Conservation (phyloP, 1,284 basidiomycete species). For the Malassezia psittaci region DNA sequence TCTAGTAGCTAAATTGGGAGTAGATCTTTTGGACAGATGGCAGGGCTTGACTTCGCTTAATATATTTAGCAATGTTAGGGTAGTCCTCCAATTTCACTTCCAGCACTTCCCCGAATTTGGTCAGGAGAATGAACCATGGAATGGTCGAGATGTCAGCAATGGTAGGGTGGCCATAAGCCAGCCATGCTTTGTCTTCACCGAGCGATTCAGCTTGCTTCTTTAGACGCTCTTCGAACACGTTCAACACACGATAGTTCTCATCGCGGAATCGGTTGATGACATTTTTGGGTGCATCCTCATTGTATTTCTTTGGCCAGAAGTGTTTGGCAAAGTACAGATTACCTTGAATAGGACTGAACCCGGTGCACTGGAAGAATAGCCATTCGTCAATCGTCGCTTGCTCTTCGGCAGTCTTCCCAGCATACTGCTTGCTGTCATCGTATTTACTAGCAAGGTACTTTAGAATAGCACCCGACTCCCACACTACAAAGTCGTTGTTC, state of each 20-base stretch:
- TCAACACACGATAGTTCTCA: constrained; percentile 33
- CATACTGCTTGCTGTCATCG: constrained; percentile 25
- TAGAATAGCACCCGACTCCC: constrained; percentile 37
- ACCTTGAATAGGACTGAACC: constrained; percentile 30
- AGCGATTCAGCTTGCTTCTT: constrained; percentile 20
- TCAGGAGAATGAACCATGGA: neutral
- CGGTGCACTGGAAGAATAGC: constrained; percentile 30
- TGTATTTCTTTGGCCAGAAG: constrained; percentile 18
- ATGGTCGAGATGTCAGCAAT: constrained; percentile 26
- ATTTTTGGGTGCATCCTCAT: constrained; percentile 23
- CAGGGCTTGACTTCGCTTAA: neutral
- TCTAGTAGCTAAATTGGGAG: neutral
- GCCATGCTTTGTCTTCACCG: constrained; percentile 22
- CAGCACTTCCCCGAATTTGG: neutral
- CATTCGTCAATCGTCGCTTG: constrained; percentile 25
- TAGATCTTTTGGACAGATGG: neutral
- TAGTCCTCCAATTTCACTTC: neutral
- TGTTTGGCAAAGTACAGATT: constrained; percentile 20
- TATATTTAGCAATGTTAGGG: neutral
- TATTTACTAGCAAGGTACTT: constrained; percentile 33
- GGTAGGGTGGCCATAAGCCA: constrained; percentile 35
- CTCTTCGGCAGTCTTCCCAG: constrained; percentile 26
- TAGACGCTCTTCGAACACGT: constrained; percentile 31
- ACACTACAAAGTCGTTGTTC: constrained; percentile 24
- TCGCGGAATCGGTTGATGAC: constrained; percentile 31